A percentile compares a stretch with the other conserved stretches of the same genome.
Conservation (phyloP, 2,329 filamentous ascomycete species). For the Pseudogymnoascus sp. region DNA sequence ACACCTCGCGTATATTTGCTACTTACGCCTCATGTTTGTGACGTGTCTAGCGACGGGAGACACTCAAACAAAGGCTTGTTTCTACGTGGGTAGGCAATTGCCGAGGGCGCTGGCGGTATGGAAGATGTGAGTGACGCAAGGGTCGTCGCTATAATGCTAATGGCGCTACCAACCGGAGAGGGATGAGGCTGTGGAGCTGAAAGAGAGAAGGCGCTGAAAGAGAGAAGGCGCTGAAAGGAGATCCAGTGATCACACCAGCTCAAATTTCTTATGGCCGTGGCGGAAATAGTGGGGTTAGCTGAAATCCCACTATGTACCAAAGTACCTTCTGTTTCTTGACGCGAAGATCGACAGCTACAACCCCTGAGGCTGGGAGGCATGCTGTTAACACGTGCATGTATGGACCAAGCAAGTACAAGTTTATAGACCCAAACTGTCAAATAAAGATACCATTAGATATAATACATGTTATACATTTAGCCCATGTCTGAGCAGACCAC, state of each 20-base stretch:
- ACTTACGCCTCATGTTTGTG: neutral
- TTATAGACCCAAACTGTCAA: neutral
- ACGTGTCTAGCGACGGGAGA: neutral
- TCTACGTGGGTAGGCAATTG: neutral
- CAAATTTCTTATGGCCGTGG: neutral
- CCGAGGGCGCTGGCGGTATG: too few species aligned
- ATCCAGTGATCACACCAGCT: neutral
- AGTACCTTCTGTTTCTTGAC: neutral
- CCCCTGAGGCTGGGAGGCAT: too few species aligned
- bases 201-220: neutral
- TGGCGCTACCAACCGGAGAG: neutral
- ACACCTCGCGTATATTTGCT: neutral
- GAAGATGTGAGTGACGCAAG: neutral
- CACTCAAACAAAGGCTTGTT: neutral
- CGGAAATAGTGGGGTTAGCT: neutral
- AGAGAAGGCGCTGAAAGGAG: neutral
- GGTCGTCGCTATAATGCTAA: neutral
- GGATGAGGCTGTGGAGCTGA: neutral
- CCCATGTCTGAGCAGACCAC: neutral
- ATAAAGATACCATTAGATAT: neutral
- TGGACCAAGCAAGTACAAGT: neutral
- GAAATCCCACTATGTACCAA: neutral
- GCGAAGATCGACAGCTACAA: neutral
- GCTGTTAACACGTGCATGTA: neutral
- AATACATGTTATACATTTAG: neutral